Conservation (phyloP, 257 asterid species). For the Coffea eugenioides region DNA sequence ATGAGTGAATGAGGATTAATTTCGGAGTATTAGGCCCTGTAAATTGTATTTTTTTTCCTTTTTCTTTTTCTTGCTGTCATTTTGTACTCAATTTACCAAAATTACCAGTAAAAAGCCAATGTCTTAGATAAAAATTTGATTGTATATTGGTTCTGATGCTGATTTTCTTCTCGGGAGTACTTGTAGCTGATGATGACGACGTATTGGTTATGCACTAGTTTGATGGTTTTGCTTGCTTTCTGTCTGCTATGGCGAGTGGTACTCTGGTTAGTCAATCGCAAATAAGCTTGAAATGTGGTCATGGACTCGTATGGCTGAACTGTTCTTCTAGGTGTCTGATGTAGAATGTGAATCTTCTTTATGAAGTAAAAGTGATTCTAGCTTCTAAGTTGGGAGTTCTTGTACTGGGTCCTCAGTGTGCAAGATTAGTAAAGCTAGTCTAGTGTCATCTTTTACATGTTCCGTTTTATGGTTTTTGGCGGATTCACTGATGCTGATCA, state of each 20-base stretch:
- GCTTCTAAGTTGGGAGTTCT: background rate
- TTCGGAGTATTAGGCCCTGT: too few species aligned
- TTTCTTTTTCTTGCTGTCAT: too few species aligned
- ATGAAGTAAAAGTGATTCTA: background rate
- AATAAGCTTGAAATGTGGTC: background rate
- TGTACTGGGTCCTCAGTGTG: background rate
- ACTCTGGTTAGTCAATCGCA: background rate
- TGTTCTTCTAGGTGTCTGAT: background rate
- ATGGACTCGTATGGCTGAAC: background rate
- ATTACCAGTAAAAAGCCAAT: too few species aligned
- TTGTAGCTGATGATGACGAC: too few species aligned
- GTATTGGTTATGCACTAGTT: too few species aligned
- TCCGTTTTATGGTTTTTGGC: background rate
- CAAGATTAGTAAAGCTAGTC: background rate
- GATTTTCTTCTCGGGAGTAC: too few species aligned
- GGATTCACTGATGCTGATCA: background rate
- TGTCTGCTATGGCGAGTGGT: background rate
- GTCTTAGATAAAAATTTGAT: too few species aligned
- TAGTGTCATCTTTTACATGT: background rate
- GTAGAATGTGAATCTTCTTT: background rate
- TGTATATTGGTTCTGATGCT: too few species aligned
- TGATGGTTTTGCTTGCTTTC: too few species aligned
- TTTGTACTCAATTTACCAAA: too few species aligned
- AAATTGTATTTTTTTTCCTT: too few species aligned
- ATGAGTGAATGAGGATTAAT: too few species aligned